These are phyloP conservation scores for Phytopythium boreale DNA, from an alignment of 352 stramenopile genomes.

Conservation along the genomic window DNA sequence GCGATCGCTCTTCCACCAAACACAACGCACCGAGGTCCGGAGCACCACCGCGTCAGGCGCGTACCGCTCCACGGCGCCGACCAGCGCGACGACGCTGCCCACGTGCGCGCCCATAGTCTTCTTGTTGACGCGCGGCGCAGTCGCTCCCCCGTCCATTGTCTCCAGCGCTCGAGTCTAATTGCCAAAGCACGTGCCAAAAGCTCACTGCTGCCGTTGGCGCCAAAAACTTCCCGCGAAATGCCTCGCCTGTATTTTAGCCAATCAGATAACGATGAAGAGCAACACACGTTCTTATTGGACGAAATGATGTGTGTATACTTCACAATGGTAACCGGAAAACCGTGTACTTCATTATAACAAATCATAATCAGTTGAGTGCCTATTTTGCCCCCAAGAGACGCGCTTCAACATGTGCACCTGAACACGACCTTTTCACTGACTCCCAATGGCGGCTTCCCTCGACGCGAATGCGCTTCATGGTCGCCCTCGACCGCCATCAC, in stretches of 20 bases:
- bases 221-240: background rate
- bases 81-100: constrained; percentile 69
- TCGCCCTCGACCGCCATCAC: background rate
- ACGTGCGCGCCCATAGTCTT: constrained; percentile 59
- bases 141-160: constrained; percentile 38
- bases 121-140: constrained; percentile 84
- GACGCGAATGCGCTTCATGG: background rate
- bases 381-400: background rate
- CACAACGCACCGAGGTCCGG: constrained; percentile 57
- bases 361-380: background rate
- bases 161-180: background rate
- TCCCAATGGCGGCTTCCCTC: background rate
- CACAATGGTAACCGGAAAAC: too few species aligned
- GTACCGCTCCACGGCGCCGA: constrained; percentile 73
- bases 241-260: background rate
- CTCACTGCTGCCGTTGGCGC: background rate
- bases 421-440: background rate
- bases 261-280: background rate
- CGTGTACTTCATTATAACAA: background rate
- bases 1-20: background rate
- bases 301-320: too few species aligned
- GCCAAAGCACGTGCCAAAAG: background rate
- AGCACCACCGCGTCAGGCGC: constrained; percentile 66
- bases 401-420: constrained; percentile 1
- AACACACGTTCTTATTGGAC: background rate